Percentiles rank a stretch among this genome's conserved stretches.
phyloP scores from a whole-genome alignment of 2,329 filamentous ascomycete species.

The Macrophomina phaseolina region DNA sequence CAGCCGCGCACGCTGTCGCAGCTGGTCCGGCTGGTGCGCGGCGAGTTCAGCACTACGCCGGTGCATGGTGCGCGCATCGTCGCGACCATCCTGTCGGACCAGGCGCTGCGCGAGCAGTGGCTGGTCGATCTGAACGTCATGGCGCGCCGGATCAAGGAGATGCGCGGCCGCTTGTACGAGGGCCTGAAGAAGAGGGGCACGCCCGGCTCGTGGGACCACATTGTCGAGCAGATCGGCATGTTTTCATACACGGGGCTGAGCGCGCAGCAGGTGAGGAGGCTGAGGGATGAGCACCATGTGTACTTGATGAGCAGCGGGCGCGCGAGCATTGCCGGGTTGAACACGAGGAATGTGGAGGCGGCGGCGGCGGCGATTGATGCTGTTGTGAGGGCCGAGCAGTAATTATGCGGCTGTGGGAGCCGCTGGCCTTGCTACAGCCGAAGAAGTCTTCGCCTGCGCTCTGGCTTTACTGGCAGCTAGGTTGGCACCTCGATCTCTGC shows the following conservation, averaged over 20 bases:
- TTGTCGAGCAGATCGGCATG: conserved; percentile 49
- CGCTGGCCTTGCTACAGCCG: neutral
- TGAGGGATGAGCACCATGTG: conserved; percentile 43
- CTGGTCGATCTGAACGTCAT: conserved; percentile 42
- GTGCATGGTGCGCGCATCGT: conserved; percentile 41
- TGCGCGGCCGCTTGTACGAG: conserved; percentile 36
- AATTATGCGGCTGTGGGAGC: neutral
- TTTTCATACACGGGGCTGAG: conserved; percentile 48
- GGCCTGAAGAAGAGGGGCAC: conserved; percentile 35
- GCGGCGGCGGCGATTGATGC: conserved; percentile 29
- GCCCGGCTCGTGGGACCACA: conserved; percentile 40
- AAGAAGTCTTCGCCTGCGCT: neutral
- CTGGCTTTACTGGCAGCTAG: neutral
- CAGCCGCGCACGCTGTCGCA: conserved; percentile 7
- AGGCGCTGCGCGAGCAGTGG: conserved; percentile 38
- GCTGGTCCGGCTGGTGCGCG: conserved; percentile 33
- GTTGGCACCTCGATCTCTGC: neutral
- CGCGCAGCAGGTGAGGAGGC: conserved; percentile 37
- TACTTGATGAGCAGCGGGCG: conserved; percentile 45
- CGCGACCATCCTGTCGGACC: conserved; percentile 35
- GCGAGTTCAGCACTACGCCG: conserved; percentile 39
- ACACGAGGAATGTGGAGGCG: conserved; percentile 25
- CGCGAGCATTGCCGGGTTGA: conserved; percentile 37
- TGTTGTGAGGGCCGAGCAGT: conserved; percentile 22
- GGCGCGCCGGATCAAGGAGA: conserved; percentile 41